Percentiles rank a stretch among this genome's conserved stretches.
These are phyloP conservation scores for Debaryomyces prosopidis DNA, from an alignment of 805 yeast genomes.

Conservation along the genomic window DNA sequence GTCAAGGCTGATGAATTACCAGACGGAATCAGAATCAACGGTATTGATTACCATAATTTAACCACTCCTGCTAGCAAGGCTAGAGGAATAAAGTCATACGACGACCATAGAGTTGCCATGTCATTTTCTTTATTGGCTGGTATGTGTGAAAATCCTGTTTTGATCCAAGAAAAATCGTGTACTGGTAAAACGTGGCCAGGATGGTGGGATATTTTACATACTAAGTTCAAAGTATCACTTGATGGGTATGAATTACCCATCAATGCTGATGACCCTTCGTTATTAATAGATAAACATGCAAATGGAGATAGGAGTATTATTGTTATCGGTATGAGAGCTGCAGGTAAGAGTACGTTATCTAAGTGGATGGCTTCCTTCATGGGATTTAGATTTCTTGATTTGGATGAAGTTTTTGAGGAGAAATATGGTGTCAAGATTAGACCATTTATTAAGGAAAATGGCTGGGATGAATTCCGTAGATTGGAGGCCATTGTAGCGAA, in stretches of 20 bases:
- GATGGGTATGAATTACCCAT: constrained; percentile 67
- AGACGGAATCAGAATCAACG: constrained; percentile 89
- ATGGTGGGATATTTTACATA: constrained; percentile 95
- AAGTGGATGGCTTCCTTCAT: constrained; percentile 71
- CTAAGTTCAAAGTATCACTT: constrained; percentile 60
- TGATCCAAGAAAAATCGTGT: constrained; percentile 83
- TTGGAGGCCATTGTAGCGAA: constrained; percentile 60
- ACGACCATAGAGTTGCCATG: constrained; percentile 98
- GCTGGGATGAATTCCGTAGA: constrained; percentile 88
- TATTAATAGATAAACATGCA: constrained; percentile 16
- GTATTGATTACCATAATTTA: constrained; percentile 54
- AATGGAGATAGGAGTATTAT: constrained; percentile 62
- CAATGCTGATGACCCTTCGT: constrained; percentile 15
- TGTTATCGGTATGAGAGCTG: constrained; percentile 96
- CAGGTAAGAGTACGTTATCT: constrained; percentile 89
- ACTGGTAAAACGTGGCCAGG: constrained; percentile 99
- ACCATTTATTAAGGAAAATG: constrained; percentile 58
- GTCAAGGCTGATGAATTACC: constrained; percentile 81
- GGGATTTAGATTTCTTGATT: constrained; percentile 70
- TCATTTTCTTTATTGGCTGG: constrained; percentile 89
- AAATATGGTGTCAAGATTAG: constrained; percentile 53
- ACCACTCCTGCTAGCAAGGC: constrained; percentile 50
- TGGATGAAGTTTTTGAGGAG: constrained; percentile 72
- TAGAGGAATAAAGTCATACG: constrained; percentile 75
- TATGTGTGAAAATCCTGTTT: constrained; percentile 59